phyloP scores from a whole-genome alignment of 2,329 filamentous ascomycete species.

The Aspergillus calidoustus region DNA sequence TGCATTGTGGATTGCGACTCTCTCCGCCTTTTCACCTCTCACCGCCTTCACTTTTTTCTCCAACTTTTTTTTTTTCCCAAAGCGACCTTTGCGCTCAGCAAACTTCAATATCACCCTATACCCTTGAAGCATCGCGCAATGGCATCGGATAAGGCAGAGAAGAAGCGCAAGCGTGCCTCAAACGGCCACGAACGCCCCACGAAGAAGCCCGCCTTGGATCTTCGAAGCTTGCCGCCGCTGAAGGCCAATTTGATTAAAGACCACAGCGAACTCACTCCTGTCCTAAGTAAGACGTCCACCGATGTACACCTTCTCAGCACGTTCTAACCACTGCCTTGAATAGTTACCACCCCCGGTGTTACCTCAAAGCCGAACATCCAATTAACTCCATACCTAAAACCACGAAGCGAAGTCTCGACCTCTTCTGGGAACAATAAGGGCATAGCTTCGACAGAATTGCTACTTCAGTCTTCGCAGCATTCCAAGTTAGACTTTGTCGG shows the following conservation, averaged over 20 bases:
- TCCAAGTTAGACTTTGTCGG: conserved; percentile 64
- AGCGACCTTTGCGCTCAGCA: conserved; percentile 4
- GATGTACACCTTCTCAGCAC: not conserved
- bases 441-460: conserved; percentile 53
- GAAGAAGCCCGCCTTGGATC: conserved; percentile 53
- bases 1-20: not conserved
- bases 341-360: conserved; percentile 43
- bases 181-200: conserved; percentile 50
- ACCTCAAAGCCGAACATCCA: conserved; percentile 36
- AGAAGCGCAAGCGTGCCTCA: conserved; percentile 57
- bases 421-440: conserved; percentile 37
- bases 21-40: conserved; percentile 29
- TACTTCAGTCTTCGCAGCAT: conserved; percentile 66
- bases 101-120: not conserved
- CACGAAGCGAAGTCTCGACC: conserved; percentile 49
- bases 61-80: conserved; percentile 19
- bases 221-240: conserved; percentile 45
- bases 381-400: conserved; percentile 52
- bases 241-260: conserved; percentile 54
- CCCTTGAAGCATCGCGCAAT: conserved; percentile 26
- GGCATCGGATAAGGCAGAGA: conserved; percentile 45
- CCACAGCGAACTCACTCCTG: conserved; percentile 52
- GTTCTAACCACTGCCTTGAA: not conserved
- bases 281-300: conserved; percentile 49
- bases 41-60: conserved; percentile 34